Percentiles rank a stretch among this genome's conserved stretches.
These are phyloP conservation scores for Epichloe uncinata DNA, from an alignment of 2,329 filamentous ascomycete species.

Conservation along the genomic window DNA sequence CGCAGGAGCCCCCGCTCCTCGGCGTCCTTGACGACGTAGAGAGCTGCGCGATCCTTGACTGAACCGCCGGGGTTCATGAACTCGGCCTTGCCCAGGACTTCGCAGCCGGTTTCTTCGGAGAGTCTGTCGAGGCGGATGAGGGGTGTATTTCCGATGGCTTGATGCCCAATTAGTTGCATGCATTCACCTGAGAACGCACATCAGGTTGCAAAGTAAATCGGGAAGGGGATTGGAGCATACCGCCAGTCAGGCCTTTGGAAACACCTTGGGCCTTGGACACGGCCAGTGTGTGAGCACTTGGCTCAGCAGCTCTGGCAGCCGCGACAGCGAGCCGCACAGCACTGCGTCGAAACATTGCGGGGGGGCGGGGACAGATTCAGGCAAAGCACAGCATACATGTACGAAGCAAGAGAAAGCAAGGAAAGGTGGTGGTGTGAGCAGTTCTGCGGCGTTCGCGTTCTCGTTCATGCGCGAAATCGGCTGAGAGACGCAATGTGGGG, in stretches of 20 bases:
- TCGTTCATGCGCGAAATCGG: slow-evolving; percentile 3
- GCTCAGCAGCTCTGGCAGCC: slow-evolving; percentile 29
- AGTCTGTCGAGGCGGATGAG: slow-evolving; percentile 81
- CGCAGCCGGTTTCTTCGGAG: slow-evolving; percentile 83
- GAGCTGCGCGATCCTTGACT: slow-evolving; percentile 89
- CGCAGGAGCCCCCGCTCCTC: no score
- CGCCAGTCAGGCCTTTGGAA: slow-evolving; percentile 67
- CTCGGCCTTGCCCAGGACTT: slow-evolving; percentile 90
- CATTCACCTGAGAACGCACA: neutral
- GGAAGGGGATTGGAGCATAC: slow-evolving; percentile 30
- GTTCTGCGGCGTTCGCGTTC: neutral
- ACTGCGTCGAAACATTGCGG: slow-evolving; percentile 54
- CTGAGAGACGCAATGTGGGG: slow-evolving; percentile 5
- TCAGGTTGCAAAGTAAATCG: neutral
- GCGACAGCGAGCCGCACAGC: slow-evolving; percentile 53
- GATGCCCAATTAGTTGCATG: neutral
- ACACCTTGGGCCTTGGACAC: slow-evolving; percentile 72
- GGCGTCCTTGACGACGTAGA: slow-evolving; percentile 87
- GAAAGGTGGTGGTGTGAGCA: neutral
- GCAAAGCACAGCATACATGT: neutral
- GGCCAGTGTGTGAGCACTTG: slow-evolving; percentile 49
- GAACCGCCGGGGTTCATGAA: slow-evolving; percentile 97
- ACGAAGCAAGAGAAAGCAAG: neutral
- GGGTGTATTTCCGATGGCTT: slow-evolving; percentile 94
- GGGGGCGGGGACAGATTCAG: neutral